Evolutionary conservation across 768 basidiomycete genomes (phyloP), one percentile per base, ranked within the genome.

Genomic region (Tylopilus subfusipes): DNA sequence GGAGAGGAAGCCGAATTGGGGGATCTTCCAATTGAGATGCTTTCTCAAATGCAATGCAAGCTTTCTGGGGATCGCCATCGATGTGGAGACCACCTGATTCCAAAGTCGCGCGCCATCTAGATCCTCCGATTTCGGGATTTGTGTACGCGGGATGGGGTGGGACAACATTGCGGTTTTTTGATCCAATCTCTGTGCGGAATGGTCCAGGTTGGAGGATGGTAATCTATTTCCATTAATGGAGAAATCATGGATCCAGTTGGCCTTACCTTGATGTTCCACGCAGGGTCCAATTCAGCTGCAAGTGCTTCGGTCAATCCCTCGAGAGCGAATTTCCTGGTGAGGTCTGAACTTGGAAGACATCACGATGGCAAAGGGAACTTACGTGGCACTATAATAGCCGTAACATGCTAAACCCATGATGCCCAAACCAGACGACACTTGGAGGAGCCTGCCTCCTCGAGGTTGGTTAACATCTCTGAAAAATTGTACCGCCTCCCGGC

Each of bases 391-490:
- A 48, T 72, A 73, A 30, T 64, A 51, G 13, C 61, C 60, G 3
- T 47, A 49, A 4, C 45, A 57, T 3, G 65, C 44, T 0, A 0
- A 0, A 9, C 60, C 59, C 4, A 2, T 2, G 19, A 73, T 18
- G 0, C 65, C 74, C 18, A 56, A 3, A 16, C 55, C 51, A 10
- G 72, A 73, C 4, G 69, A 70, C 44, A 65, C 48, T 42, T 77
- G 73, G n/a, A 76, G 56, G 1, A 76, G 59, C 16, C 65, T 67
- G 3, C 75, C 75, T 0, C 73, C 72, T 7, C 19, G 54, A 12
- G 74, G 68, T 10, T 67, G 57, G 50, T 76, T 76, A 2, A 66
- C 62, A 18, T 76, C 75, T 19, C 75, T 66, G n/a, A 38, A 38
- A n/a, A 38, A 38, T 33, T 52, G 50, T 33, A 76, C 57, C 0